phyloP scores from a whole-genome alignment of 1,284 basidiomycete genomes.

The Puccinia hordei region DNA sequence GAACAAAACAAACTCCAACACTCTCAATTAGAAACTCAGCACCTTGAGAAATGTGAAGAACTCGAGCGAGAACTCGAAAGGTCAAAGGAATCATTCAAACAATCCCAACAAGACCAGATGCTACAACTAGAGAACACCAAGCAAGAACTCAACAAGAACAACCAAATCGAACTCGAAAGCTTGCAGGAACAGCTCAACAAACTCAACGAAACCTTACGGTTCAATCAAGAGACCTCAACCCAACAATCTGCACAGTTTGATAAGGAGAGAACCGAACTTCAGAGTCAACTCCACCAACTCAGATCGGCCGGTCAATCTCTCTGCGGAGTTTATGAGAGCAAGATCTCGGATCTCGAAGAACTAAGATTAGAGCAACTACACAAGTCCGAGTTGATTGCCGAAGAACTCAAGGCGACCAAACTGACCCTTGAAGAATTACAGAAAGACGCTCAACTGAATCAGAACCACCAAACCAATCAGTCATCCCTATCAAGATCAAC shows the following conservation, averaged over 20 bases:
- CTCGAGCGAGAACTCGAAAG: not conserved
- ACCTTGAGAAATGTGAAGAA: not conserved
- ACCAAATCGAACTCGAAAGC: not conserved
- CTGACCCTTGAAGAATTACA: not conserved
- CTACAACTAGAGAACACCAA: not conserved
- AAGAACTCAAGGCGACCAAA: constrained; percentile 14
- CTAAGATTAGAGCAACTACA: not conserved
- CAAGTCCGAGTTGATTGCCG: not conserved
- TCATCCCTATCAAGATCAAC: not conserved
- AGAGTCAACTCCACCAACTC: constrained; percentile 17
- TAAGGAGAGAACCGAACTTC: not conserved
- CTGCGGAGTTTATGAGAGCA: constrained; percentile 33
- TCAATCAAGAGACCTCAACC: not conserved
- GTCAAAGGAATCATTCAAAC: not conserved
- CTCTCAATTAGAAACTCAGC: not conserved
- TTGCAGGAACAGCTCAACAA: not conserved
- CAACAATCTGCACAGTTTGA: not conserved
- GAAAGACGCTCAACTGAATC: not conserved
- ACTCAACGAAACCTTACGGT: not conserved
- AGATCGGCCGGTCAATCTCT: constrained; percentile 39
- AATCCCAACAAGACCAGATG: not conserved
- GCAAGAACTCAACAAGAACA: constrained; percentile 1
- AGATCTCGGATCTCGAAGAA: constrained; percentile 20
- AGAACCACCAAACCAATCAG: not conserved
- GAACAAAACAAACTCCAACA: not conserved